Evolutionary conservation across 1,284 basidiomycete species (phyloP), one percentile per base, ranked within the genome.

Genomic region (Takashimella koratensis): DNA sequence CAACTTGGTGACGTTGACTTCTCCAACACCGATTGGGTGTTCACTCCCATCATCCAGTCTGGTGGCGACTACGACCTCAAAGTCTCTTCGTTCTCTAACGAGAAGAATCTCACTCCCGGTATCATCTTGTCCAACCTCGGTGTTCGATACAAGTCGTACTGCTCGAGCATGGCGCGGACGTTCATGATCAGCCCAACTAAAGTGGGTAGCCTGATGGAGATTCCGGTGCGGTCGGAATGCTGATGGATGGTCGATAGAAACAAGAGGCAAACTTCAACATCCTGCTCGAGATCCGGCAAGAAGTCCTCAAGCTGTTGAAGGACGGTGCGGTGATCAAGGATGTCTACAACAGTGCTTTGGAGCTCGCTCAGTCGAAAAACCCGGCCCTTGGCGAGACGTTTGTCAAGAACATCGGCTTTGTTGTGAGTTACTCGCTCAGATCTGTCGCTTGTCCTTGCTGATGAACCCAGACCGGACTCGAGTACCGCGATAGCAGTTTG

Each of bases 31-130:
- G 94, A 98, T 75, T 95, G 94, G 77, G 90, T 90, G 63, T 97
- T 95, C 74, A 85, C 89, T 4, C 94, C 95, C 3, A 94, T 97
- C 71, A 90, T 98, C 67, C 94, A 97, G 69, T 97, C 93, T 2
- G 88, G 87, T 51, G 88, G 90, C 16, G 87, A 89, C 12, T 98
- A 96, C 71, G 94, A 98, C 69, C 80, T 98, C 48, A 84, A 86
- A 58, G 86, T 87, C 22, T 90, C 86, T 2, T 91, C 90, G 0
- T 86, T 90, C 71, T 94, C 93, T 2, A 86, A 88, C 23, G 77
- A 82, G 26, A 88, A 95, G 66, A 82, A 83, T 54, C 88, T 97
- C 59, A 90, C 93, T 71, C 88, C 92, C 56, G 94, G 93, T 24
- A 90, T 98, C 40, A 84, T 98, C 53, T 79, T 98, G 2, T 86